phyloP scores from a whole-genome alignment of 352 stramenopile genomes.

The Thraustochytrium sp. region DNA sequence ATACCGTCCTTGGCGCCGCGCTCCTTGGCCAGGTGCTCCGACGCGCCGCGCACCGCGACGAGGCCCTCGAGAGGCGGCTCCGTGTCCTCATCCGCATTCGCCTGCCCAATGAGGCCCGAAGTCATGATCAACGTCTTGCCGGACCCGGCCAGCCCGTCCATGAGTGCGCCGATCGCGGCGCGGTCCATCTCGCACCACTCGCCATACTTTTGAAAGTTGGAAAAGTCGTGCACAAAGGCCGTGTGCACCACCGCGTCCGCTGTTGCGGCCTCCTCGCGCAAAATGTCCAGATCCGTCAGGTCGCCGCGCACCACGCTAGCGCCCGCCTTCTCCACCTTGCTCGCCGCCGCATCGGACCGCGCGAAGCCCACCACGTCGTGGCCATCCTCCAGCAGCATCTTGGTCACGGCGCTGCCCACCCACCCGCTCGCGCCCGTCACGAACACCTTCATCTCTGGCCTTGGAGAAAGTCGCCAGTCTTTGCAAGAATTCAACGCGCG shows the following conservation, averaged over 20 bases:
- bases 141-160: slow-evolving; percentile 1
- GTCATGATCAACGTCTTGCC: slow-evolving; percentile 2
- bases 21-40: not conserved
- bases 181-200: not conserved
- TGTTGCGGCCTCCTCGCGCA: too few relatives aligned
- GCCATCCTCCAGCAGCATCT: not conserved
- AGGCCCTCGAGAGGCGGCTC: not conserved
- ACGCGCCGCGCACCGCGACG: not conserved
- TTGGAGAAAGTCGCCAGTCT: too few relatives aligned
- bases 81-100: not conserved
- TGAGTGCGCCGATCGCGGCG: not conserved
- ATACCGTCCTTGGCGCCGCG: slow-evolving; percentile 26
- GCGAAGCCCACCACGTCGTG: not conserved
- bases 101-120: not conserved
- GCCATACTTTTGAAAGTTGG: not conserved
- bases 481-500: too few relatives aligned
- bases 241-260: too few relatives aligned
- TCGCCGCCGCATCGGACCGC: not conserved
- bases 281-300: too few relatives aligned
- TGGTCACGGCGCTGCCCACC: not conserved
- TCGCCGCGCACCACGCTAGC: too few relatives aligned
- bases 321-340: not conserved
- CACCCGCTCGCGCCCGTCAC: slow-evolving; percentile 8
- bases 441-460: slow-evolving; percentile 1
- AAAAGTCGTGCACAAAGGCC: too few relatives aligned